Percentiles rank a stretch among this genome's conserved stretches.
Conservation (phyloP, 345 rosid genomes). For the Heritiera fomes region DNA sequence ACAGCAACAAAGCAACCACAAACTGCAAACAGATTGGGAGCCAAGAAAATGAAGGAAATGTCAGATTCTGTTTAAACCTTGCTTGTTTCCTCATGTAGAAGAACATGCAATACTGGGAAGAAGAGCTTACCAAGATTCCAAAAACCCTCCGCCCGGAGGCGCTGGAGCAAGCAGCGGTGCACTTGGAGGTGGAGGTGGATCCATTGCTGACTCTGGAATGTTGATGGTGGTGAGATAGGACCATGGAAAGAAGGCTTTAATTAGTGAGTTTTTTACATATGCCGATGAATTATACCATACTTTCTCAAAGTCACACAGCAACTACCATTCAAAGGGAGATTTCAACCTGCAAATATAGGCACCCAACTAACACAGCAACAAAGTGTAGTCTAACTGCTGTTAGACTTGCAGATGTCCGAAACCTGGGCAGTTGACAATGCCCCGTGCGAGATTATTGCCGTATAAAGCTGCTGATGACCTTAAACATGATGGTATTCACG, state of each 20-base stretch:
- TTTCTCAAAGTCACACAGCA: slow-evolving; percentile 15
- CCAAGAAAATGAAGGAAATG: not conserved
- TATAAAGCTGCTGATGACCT: not conserved
- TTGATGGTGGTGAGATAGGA: not conserved
- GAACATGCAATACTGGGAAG: not conserved
- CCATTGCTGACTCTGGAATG: slow-evolving; percentile 12
- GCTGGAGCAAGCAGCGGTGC: slow-evolving; percentile 38
- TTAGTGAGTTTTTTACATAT: slow-evolving; percentile 5
- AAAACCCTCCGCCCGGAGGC: slow-evolving; percentile 30
- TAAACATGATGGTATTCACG: not conserved
- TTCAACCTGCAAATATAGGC: not conserved
- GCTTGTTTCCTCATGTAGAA: not conserved
- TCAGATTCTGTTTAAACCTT: not conserved
- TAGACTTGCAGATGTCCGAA: not conserved
- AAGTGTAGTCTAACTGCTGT: not conserved
- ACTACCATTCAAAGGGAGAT: slow-evolving; percentile 25
- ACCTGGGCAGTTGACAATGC: not conserved
- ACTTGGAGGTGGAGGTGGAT: slow-evolving; percentile 29
- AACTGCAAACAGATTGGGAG: slow-evolving; percentile 31
- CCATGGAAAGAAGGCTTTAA: not conserved
- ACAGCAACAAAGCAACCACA: slow-evolving; percentile 59
- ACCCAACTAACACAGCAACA: slow-evolving; percentile 7
- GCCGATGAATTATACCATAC: slow-evolving; percentile 1
- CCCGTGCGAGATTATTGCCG: not conserved
- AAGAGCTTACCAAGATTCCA: slow-evolving; percentile 44